Percentiles rank a stretch among this genome's conserved stretches.
These are phyloP conservation scores for Clitopilus hobsonii DNA, from an alignment of 768 basidiomycete genomes.

Conservation along the genomic window DNA sequence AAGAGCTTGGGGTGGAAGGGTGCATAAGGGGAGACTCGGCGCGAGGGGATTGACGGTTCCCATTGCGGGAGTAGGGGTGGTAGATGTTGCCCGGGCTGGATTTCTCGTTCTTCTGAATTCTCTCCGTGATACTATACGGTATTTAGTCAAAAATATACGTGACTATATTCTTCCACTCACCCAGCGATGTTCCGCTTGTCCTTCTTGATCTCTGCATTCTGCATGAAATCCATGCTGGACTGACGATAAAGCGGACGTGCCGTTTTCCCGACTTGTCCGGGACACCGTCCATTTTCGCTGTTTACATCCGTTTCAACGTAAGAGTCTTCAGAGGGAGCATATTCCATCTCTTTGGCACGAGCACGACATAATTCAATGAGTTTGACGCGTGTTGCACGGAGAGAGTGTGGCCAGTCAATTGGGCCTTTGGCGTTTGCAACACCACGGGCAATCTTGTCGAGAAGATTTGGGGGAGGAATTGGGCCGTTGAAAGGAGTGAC, in stretches of 20 bases:
- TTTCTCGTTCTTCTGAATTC: slow-evolving; percentile 62
- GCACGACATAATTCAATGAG: slow-evolving; percentile 73
- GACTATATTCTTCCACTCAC: slow-evolving; percentile 26
- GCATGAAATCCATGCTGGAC: slow-evolving; percentile 87
- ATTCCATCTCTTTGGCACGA: slow-evolving; percentile 54
- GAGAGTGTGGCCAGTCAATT: slow-evolving; percentile 77
- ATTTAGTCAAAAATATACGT: background rate
- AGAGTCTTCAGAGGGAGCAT: background rate
- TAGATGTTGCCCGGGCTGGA: slow-evolving; percentile 43
- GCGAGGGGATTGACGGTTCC: slow-evolving; percentile 21
- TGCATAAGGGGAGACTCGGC: slow-evolving; percentile 36
- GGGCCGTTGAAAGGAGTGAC: slow-evolving; percentile 83
- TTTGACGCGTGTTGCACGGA: slow-evolving; percentile 78
- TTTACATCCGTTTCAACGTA: slow-evolving; percentile 34
- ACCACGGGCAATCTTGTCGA: slow-evolving; percentile 82
- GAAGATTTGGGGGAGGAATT: slow-evolving; percentile 79
- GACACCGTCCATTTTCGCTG: slow-evolving; percentile 23
- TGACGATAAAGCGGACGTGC: slow-evolving; percentile 66
- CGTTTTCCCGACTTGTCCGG: slow-evolving; percentile 21
- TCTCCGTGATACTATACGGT: slow-evolving; percentile 51
- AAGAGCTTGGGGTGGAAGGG: slow-evolving; percentile 61
- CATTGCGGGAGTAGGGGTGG: slow-evolving; percentile 52
- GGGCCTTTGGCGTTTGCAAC: slow-evolving; percentile 72
- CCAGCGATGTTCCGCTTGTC: slow-evolving; percentile 50
- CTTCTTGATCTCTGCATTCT: slow-evolving; percentile 42